Evolutionary conservation across 441 rosid genomes (phyloP).

Genomic region (Theobroma grandiflorum): DNA sequence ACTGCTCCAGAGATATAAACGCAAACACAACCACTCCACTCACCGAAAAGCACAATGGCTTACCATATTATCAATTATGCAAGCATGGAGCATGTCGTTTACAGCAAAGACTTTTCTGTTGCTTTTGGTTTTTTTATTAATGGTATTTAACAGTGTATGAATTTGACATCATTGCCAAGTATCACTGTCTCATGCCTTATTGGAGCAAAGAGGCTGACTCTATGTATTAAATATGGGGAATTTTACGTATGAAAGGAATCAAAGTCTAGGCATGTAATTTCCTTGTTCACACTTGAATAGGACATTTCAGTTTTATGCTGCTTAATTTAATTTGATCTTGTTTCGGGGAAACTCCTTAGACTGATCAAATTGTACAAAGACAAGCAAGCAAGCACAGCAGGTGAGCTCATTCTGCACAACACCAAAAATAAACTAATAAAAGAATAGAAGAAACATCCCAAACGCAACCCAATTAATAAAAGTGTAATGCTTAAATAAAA

Average conservation of each 20-base stretch:
- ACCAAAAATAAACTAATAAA: too few relatives aligned
- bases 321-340: too few relatives aligned
- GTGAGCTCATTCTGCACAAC: too few relatives aligned
- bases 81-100: slow-evolving; percentile 35
- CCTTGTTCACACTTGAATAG: neutral
- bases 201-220: neutral
- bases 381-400: too few relatives aligned
- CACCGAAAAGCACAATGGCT: neutral
- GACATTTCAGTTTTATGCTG: neutral
- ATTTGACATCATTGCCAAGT: neutral
- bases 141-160: neutral
- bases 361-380: too few relatives aligned
- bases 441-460: too few relatives aligned
- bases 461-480: too few relatives aligned
- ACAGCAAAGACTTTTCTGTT: neutral
- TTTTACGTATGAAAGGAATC: slow-evolving; percentile 27
- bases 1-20: too few relatives aligned
- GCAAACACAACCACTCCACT: slow-evolving; percentile 13
- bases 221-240: neutral
- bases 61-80: neutral
- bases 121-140: neutral
- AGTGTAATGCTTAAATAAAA: too few relatives aligned
- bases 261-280: neutral
- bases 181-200: neutral
- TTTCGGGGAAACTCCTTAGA: too few relatives aligned